Evolutionary conservation across 2,329 filamentous ascomycete species (phyloP).

Genomic region (Thielaviopsis punctulata): DNA sequence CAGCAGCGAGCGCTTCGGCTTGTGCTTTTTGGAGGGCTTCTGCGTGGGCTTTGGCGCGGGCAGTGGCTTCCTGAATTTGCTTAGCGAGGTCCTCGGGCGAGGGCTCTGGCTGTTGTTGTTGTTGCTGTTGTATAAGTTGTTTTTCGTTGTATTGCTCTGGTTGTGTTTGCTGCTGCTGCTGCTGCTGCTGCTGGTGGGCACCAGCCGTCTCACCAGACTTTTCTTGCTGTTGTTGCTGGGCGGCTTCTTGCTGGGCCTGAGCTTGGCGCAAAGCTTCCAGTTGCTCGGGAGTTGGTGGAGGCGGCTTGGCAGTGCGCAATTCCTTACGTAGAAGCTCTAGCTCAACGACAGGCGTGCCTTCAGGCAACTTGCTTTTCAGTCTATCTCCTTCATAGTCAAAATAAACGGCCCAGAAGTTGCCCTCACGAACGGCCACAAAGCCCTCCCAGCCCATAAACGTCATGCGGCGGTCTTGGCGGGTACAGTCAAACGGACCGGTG

Average conservation of each 20-base stretch:
- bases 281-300: conserved; percentile 4
- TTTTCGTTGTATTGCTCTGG: background rate
- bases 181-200: background rate
- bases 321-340: conserved; percentile 37
- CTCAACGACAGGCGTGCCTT: conserved; percentile 34
- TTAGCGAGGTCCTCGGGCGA: background rate
- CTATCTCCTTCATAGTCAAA: conserved; percentile 31
- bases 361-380: conserved; percentile 26
- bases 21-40: background rate
- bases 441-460: conserved; percentile 33
- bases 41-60: background rate
- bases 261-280: conserved; percentile 3
- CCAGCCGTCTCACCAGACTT: background rate
- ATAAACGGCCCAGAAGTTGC: conserved; percentile 28
- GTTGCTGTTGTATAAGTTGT: background rate
- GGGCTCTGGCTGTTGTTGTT: background rate
- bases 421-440: conserved; percentile 30
- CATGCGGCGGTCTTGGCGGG: conserved; percentile 32
- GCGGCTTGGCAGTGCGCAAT: conserved; percentile 9
- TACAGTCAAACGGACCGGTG: conserved; percentile 34
- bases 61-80: background rate
- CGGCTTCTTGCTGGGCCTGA: conserved; percentile 3
- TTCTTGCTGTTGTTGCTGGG: background rate
- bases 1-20: background rate
- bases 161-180: background rate